phyloP scores from a whole-genome alignment of 495 filamentous ascomycete species.

The Lentithecium fluviatile region DNA sequence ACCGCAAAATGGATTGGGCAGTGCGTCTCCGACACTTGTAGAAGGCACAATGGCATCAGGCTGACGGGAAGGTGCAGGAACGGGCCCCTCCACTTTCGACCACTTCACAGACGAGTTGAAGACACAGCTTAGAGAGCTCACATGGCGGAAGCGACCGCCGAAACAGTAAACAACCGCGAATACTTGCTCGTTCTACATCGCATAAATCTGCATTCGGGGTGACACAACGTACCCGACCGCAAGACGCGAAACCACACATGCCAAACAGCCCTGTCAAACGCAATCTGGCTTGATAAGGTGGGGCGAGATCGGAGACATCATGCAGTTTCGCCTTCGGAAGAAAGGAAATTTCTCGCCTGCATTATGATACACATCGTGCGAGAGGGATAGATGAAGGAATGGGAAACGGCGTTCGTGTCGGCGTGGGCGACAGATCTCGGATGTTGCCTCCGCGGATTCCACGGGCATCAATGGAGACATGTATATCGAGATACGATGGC shows the following conservation, averaged over 20 bases:
- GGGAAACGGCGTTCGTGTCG: no score
- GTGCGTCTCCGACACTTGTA: conserved; percentile 4
- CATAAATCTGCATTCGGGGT: not conserved
- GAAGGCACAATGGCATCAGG: not conserved
- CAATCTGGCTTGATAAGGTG: not conserved
- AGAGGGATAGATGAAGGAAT: not conserved
- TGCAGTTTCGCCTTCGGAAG: not conserved
- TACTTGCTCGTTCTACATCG: not conserved
- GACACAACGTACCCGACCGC: not conserved
- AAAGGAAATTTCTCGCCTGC: not conserved
- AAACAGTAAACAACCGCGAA: conserved; percentile 10
- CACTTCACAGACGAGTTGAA: conserved; percentile 30
- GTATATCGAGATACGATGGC: no score
- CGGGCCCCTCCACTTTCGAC: conserved; percentile 28
- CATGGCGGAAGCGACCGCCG: conserved; percentile 23
- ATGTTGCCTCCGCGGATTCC: no score
- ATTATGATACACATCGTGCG: not conserved
- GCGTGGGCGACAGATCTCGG: no score
- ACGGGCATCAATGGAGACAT: no score
- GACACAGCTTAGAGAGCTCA: conserved; percentile 21
- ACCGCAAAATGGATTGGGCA: conserved; percentile 12
- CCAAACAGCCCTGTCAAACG: not conserved
- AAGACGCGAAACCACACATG: not conserved
- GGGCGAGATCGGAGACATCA: not conserved
- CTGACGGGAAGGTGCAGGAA: conserved; percentile 12